Percentiles rank a stretch among this genome's conserved stretches.
phyloP scores from a whole-genome alignment of 2,329 filamentous ascomycete genomes.

The Aspergillus ustus region DNA sequence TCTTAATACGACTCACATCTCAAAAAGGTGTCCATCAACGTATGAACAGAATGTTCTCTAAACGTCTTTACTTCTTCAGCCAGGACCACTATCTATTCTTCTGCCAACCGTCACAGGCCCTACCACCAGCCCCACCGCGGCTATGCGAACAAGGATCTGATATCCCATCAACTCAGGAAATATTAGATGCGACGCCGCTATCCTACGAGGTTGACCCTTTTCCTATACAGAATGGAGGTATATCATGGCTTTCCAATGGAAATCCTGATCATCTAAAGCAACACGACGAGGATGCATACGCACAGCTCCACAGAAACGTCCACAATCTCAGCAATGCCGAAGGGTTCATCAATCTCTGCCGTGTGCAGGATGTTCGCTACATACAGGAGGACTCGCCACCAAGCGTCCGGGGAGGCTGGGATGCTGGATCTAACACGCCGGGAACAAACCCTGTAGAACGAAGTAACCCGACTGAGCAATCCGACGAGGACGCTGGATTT shows the following conservation, averaged over 20 bases:
- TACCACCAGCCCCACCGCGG: conserved; percentile 63
- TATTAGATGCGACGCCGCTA: conserved; percentile 62
- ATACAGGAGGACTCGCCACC: conserved; percentile 60
- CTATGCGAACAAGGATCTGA: conserved; percentile 50
- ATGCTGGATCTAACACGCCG: conserved; percentile 44
- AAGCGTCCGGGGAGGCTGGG: conserved; percentile 55
- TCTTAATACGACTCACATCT: conserved; percentile 67
- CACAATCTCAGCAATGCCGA: conserved; percentile 64
- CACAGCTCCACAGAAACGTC: conserved; percentile 62
- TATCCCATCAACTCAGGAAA: conserved; percentile 59
- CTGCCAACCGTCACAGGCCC: conserved; percentile 62
- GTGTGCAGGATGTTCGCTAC: conserved; percentile 61
- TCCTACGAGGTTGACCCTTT: conserved; percentile 67
- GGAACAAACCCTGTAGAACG: conserved; percentile 50
- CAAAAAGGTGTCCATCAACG: conserved; percentile 64
- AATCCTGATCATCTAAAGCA: conserved; percentile 51
- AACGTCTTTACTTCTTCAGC: conserved; percentile 67
- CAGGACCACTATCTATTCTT: conserved; percentile 69
- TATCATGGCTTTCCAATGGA: conserved; percentile 61
- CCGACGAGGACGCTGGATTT: conserved; percentile 63
- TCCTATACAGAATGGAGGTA: conserved; percentile 56
- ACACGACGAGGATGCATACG: conserved; percentile 63
- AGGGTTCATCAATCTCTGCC: conserved; percentile 66
- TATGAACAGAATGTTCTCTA: conserved; percentile 66
- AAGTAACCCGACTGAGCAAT: conserved; percentile 57